phyloP scores from a whole-genome alignment of 192 early-diverging fungal genomes.

The Coemansia sp. region DNA sequence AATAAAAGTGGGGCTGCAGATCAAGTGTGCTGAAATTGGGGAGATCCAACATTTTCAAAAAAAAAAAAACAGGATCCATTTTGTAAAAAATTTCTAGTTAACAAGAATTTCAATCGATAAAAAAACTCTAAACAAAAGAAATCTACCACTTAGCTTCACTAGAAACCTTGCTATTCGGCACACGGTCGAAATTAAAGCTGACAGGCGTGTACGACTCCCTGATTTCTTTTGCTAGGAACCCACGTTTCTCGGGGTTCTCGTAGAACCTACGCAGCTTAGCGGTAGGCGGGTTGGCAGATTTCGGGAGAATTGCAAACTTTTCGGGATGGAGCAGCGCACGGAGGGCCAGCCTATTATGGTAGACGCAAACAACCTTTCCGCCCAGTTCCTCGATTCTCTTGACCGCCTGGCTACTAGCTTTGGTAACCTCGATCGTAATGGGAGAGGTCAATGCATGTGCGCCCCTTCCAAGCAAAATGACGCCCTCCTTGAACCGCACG shows the following conservation, averaged over 20 bases:
- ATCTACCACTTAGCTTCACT: neutral
- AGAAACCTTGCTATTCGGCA: neutral
- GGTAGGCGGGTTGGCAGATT: constrained; percentile 65
- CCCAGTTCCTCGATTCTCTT: constrained; percentile 77
- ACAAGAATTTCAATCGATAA: neutral
- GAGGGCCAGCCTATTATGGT: constrained; percentile 74
- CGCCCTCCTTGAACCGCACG: constrained; percentile 72
- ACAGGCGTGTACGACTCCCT: constrained; percentile 32
- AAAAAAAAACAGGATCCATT: neutral
- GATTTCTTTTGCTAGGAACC: constrained; percentile 66
- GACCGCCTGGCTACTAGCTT: constrained; percentile 77
- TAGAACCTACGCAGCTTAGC: constrained; percentile 65
- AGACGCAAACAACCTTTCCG: constrained; percentile 77
- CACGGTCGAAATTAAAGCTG: constrained; percentile 46
- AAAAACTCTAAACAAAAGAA: too few relatives aligned
- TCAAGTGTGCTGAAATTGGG: neutral
- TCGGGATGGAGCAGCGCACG: constrained; percentile 77
- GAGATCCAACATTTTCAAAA: neutral
- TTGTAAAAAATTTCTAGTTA: neutral
- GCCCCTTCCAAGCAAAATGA: constrained; percentile 81
- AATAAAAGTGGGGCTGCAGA: neutral
- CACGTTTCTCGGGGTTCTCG: constrained; percentile 65
- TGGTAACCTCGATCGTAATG: constrained; percentile 82
- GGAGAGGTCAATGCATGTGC: constrained; percentile 70
- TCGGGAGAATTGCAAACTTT: constrained; percentile 69